A percentile compares a stretch with the other conserved stretches of the same genome.
phyloP scores from a whole-genome alignment of 805 yeast species.

The Blastobotrys robertii region DNA sequence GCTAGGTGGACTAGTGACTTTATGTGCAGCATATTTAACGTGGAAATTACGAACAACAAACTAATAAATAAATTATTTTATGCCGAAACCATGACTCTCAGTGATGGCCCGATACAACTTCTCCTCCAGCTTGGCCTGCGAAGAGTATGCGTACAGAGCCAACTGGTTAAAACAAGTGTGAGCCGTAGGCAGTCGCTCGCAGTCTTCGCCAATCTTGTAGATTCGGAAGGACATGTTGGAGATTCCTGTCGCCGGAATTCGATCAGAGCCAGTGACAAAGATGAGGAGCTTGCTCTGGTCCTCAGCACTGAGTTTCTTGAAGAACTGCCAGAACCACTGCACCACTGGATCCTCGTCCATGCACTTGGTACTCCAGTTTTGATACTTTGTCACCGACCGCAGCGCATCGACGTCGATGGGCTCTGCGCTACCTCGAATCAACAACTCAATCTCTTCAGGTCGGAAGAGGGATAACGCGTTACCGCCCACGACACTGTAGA shows the following conservation, averaged over 20 bases:
- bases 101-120: constrained; percentile 62
- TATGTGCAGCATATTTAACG: constrained; percentile 25
- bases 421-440: constrained; percentile 70
- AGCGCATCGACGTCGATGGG: constrained; percentile 58
- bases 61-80: constrained; percentile 33
- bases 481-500: constrained; percentile 66
- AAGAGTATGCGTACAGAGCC: constrained; percentile 57
- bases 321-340: constrained; percentile 82
- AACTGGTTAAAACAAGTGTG: constrained; percentile 95
- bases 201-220: constrained; percentile 40
- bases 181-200: constrained; percentile 62
- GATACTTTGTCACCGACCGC: constrained; percentile 63
- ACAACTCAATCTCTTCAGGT: constrained; percentile 69
- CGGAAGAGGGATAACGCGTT: constrained; percentile 71
- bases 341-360: constrained; percentile 37
- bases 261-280: constrained; percentile 84
- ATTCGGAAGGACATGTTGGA: constrained; percentile 65
- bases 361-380: constrained; percentile 42
- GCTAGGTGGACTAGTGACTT: constrained; percentile 28
- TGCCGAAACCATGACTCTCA: constrained; percentile 83
- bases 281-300: constrained; percentile 55
- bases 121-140: constrained; percentile 40
- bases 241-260: constrained; percentile 89
- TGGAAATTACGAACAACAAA: not conserved
- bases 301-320: constrained; percentile 34